Base-by-base conservation (phyloP, 192 early-diverging fungal genomes). In the Globomyces pollinis-pini region DNA sequence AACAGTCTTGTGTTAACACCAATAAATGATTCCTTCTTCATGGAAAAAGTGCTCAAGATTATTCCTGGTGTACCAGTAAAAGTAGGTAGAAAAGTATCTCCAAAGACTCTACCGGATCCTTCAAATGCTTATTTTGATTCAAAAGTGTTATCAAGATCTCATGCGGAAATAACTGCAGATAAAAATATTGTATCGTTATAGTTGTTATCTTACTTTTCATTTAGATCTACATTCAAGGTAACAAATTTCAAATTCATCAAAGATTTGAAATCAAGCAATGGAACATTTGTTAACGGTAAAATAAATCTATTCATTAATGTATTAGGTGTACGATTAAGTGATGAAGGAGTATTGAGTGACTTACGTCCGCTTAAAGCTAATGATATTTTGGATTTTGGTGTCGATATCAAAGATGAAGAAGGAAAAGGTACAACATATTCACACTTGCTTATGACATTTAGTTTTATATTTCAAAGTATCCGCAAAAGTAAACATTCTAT, bases 71-170 rank as follows among this genome's bases (percentile, higher is more conserved):
- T 77, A 6, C 64, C 75, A 1, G 60, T 87, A 59, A 84, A 78
- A 59, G 82, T 91, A 61, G 89, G 89, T 1, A 64, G 89, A 13
- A 87, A 87, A 53, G 79, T 86, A 0, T 79, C 61, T 33, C 64
- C 76, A 35, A 85, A 86, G 38, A 78, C 79, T 9, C 54, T 62
- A 0, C 87, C 89, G 9, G 72, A 76, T 28, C 62, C 80, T 3
- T 61, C 53, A 24, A 91, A 91, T 66, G 89, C 88, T 0, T 84
- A 84, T 43, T 91, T 90, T 74, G 88, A 91, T 62, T 82, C 86
- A 38, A 91, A 90, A 64, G 89, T 91, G 5, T 65, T 91, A 18
- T 84, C 80, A 29, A 69, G 89, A 23, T 72, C 69, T 24, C 89
- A 91, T 63, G 89, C 88, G 21, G 85, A 89, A 42, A 65, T 91